Evolutionary conservation across 805 yeast genomes (phyloP).

Genomic region (Metschnikowia hibisci): DNA sequence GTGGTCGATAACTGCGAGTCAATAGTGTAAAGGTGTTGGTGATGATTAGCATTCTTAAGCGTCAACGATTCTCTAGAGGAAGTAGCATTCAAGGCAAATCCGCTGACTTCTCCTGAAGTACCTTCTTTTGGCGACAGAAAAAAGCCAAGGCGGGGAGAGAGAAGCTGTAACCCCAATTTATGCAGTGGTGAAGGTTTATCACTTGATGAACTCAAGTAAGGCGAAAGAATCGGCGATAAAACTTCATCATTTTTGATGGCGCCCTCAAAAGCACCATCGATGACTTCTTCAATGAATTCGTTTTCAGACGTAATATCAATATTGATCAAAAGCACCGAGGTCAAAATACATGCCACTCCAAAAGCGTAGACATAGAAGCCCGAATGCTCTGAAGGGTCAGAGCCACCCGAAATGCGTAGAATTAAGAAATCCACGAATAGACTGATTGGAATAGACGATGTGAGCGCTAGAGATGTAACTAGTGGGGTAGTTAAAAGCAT

Average conservation of each 20-base stretch:
- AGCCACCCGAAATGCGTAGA: slow-evolving; percentile 21
- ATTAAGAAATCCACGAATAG: slow-evolving; percentile 46
- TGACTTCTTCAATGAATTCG: slow-evolving; percentile 43
- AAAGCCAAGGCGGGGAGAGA: slow-evolving; percentile 15
- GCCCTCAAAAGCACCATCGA: slow-evolving; percentile 46
- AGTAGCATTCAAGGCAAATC: slow-evolving; percentile 4
- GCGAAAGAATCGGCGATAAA: slow-evolving; percentile 46
- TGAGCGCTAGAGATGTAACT: slow-evolving; percentile 47
- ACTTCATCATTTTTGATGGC: slow-evolving; percentile 45
- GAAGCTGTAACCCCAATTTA: slow-evolving; percentile 13
- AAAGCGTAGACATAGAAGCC: slow-evolving; percentile 33
- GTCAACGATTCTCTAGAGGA: slow-evolving; percentile 3
- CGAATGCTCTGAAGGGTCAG: slow-evolving; percentile 15
- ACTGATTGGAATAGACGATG: slow-evolving; percentile 51
- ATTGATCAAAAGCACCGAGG: slow-evolving; percentile 46
- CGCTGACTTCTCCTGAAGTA: slow-evolving; percentile 4
- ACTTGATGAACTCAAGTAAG: slow-evolving; percentile 27
- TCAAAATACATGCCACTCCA: slow-evolving; percentile 46
- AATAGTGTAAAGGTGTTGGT: slow-evolving; percentile 12
- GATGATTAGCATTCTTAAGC: slow-evolving; percentile 11
- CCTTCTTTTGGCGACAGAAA: slow-evolving; percentile 15
- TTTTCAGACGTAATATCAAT: slow-evolving; percentile 40
- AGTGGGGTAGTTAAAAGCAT: slow-evolving; percentile 52
- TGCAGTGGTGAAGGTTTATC: slow-evolving; percentile 6
- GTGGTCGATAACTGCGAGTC: slow-evolving; percentile 5